Conservation (phyloP, 176 grass and related monocot species). For the Olyra latifolia region DNA sequence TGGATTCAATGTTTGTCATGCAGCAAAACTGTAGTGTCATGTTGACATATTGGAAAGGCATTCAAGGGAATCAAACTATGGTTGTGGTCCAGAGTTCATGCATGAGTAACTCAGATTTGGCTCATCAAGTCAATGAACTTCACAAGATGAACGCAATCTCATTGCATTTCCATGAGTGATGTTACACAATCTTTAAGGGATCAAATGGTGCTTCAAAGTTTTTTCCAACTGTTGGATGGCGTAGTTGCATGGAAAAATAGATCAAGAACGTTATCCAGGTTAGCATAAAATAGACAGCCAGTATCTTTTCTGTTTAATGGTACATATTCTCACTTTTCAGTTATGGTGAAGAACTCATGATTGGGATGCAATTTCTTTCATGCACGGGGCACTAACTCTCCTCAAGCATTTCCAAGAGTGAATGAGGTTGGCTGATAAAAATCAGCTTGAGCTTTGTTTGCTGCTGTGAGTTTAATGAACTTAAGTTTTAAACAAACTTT, state of each 20-base stretch:
- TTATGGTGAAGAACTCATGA: slow-evolving; percentile 1
- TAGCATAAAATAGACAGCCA: slow-evolving; percentile 20
- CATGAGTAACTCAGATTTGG: not conserved
- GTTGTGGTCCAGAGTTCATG: slow-evolving; percentile 2
- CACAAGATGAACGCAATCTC: not conserved
- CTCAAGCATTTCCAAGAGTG: slow-evolving; percentile 22
- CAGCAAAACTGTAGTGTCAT: slow-evolving; percentile 10
- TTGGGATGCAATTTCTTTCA: slow-evolving; percentile 26
- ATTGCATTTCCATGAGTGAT: slow-evolving; percentile 9
- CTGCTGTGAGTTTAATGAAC: slow-evolving; percentile 25
- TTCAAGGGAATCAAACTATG: slow-evolving; percentile 3
- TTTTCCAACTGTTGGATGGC: not conserved
- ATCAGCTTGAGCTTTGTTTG: slow-evolving; percentile 16
- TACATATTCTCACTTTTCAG: not conserved
- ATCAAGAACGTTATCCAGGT: slow-evolving; percentile 21
- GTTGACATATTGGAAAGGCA: slow-evolving; percentile 15
- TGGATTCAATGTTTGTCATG: slow-evolving; percentile 8
- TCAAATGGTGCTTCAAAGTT: slow-evolving; percentile 17
- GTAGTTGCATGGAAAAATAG: slow-evolving; percentile 9
- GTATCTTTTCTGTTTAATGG: not conserved
- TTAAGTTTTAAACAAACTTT: slow-evolving; percentile 24
- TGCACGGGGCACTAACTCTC: slow-evolving; percentile 15
- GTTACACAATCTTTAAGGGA: slow-evolving; percentile 2
- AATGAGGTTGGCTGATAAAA: not conserved
- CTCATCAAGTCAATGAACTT: slow-evolving; percentile 12